A percentile compares a stretch with the other conserved stretches of the same genome.
Conservation (phyloP, 345 rosid genomes). For the Lumnitzera littorea region DNA sequence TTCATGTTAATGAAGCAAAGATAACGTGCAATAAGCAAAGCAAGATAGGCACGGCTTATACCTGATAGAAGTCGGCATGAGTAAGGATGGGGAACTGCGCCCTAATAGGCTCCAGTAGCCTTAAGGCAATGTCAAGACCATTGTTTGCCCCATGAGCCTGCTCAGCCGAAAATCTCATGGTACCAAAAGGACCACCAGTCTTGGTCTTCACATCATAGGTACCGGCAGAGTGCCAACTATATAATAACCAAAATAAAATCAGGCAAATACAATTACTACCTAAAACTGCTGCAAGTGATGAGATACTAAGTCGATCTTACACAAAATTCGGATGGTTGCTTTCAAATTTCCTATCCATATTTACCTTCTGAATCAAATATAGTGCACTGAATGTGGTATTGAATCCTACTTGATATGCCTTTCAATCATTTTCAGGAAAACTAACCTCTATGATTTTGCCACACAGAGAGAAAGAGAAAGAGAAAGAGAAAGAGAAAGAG, state of each 20-base stretch:
- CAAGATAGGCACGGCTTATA: conserved; percentile 1
- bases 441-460: too few species aligned
- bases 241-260: background rate
- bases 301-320: too few species aligned
- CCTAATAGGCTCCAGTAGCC: conserved; percentile 83
- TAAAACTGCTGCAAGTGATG: too few species aligned
- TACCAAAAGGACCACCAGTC: conserved; percentile 95
- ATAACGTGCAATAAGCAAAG: background rate
- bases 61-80: conserved; percentile 84
- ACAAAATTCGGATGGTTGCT: too few species aligned
- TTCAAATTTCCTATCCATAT: too few species aligned
- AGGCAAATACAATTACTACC: too few species aligned
- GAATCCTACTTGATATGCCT: too few species aligned
- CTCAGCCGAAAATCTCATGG: conserved; percentile 64
- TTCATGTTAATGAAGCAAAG: too few species aligned
- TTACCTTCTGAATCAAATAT: too few species aligned
- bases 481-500: background rate
- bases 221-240: conserved; percentile 98
- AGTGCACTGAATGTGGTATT: too few species aligned
- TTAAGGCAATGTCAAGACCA: conserved; percentile 78
- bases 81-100: conserved; percentile 66
- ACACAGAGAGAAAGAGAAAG: background rate
- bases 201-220: conserved; percentile 71
- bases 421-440: too few species aligned
- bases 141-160: conserved; percentile 74